These are phyloP conservation scores for Lipomyces spencermartinsiae DNA, from an alignment of 805 yeast genomes.

Conservation along the genomic window DNA sequence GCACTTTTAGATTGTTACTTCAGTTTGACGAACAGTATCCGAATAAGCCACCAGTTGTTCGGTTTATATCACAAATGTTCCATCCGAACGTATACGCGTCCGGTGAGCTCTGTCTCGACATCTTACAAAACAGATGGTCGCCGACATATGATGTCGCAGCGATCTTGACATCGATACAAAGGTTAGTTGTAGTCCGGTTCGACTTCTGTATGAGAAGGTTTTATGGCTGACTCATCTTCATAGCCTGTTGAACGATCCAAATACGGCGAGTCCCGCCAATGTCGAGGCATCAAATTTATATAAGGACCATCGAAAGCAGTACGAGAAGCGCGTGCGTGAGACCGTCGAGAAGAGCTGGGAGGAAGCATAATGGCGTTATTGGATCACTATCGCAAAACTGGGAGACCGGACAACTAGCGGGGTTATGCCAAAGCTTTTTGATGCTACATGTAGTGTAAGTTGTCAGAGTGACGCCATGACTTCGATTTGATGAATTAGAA, in stretches of 20 bases:
- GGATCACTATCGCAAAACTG: not conserved
- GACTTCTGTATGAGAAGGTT: not conserved
- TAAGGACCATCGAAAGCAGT: conserved; percentile 93
- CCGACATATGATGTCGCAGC: conserved; percentile 98
- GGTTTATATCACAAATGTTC: conserved; percentile 91
- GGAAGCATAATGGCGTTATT: conserved; percentile 23
- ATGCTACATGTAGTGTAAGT: not conserved
- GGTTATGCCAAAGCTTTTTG: not conserved
- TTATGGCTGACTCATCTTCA: not conserved
- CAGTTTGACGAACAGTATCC: conserved; percentile 98
- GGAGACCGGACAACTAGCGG: not conserved
- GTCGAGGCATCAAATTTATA: conserved; percentile 96
- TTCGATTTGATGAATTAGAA: conserved; percentile 1
- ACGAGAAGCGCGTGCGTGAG: conserved; percentile 87
- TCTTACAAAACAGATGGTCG: conserved; percentile 96
- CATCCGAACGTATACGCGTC: conserved; percentile 97
- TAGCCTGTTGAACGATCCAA: conserved; percentile 87
- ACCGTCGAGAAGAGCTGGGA: conserved; percentile 96
- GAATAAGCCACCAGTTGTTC: conserved; percentile 92
- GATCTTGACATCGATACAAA: conserved; percentile 89
- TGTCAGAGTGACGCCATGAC: not conserved
- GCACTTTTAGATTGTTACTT: conserved; percentile 84
- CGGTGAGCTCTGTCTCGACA: conserved; percentile 95
- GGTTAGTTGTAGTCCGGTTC: conserved; percentile 43
- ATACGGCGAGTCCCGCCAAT: conserved; percentile 95